Percentiles rank a stretch among this genome's conserved stretches.
Evolutionary conservation across 306 rosid genomes (phyloP).

Genomic region (Prunus davidiana): DNA sequence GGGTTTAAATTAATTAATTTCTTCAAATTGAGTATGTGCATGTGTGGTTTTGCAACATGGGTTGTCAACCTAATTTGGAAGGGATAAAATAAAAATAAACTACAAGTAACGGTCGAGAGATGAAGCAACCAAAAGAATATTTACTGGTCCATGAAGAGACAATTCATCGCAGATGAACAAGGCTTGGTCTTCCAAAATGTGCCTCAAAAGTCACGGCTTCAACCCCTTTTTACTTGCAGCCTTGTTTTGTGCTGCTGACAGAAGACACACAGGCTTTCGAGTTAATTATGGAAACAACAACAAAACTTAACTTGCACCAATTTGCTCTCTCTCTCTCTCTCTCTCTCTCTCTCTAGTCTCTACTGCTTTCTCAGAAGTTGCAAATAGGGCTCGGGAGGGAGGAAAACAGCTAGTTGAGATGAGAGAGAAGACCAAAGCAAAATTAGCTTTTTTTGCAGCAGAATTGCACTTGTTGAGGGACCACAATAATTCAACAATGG

Average conservation of each 20-base stretch:
- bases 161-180: conserved; percentile 22
- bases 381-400: background rate
- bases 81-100: conserved; percentile 1
- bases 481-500: background rate
- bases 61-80: background rate
- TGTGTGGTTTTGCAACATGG: background rate
- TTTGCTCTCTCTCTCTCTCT: background rate
- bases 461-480: background rate
- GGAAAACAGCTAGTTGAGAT: background rate
- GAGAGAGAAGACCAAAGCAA: background rate
- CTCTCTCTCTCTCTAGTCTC: background rate
- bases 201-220: conserved; percentile 13
- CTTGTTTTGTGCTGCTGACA: conserved; percentile 1
- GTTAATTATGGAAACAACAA: background rate
- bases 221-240: conserved; percentile 7
- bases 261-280: background rate
- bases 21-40: background rate
- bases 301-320: background rate
- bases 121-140: conserved; percentile 17
- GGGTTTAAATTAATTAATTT: background rate
- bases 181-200: background rate
- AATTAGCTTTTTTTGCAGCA: background rate
- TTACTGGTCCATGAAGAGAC: conserved; percentile 36
- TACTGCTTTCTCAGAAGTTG: conserved; percentile 20
- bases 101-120: conserved; percentile 8